These are phyloP conservation scores for Podaxis mareebaensis DNA, from an alignment of 768 basidiomycete species.

Conservation along the genomic window DNA sequence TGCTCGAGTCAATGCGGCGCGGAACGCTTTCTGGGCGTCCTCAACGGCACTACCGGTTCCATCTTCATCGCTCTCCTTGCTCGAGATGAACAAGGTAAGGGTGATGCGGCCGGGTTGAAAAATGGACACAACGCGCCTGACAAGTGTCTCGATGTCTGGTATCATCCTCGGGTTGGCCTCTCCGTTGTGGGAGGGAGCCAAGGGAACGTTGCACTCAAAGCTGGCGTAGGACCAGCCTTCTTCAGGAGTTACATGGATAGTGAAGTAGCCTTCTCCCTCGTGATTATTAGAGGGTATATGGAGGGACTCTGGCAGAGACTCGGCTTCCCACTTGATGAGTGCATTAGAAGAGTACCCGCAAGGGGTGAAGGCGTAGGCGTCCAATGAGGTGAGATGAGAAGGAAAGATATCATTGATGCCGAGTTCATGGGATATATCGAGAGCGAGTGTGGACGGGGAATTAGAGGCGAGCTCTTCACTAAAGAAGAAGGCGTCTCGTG, in stretches of 20 bases:
- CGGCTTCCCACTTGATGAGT: conserved; percentile 65
- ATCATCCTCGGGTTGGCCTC: conserved; percentile 33
- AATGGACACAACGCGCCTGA: conserved; percentile 88
- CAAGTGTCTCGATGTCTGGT: conserved; percentile 78
- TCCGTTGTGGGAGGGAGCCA: conserved; percentile 38
- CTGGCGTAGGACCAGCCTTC: conserved; percentile 98
- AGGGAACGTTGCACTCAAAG: conserved; percentile 97
- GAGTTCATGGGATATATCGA: conserved; percentile 63
- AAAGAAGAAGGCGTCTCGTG: conserved; percentile 79
- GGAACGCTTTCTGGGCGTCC: conserved; percentile 74
- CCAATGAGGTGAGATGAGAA: conserved; percentile 73
- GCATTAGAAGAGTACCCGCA: conserved; percentile 98
- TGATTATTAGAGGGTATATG: conserved; percentile 19
- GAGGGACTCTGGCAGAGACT: conserved; percentile 25
- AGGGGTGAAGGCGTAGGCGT: conserved; percentile 91
- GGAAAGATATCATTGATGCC: conserved; percentile 88
- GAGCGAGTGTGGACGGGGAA: conserved; percentile 52
- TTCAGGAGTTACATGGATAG: conserved; percentile 98
- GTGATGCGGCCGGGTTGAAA: conserved; percentile 87
- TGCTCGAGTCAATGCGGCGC: conserved; percentile 50
- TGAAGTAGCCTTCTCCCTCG: conserved; percentile 89
- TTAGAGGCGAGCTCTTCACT: conserved; percentile 28
- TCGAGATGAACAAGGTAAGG: conserved; percentile 90
- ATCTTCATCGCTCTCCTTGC: conserved; percentile 41
- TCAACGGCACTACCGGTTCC: conserved; percentile 60